These are phyloP conservation scores for Agrocybe praecox DNA, from an alignment of 768 basidiomycete genomes.

Conservation along the genomic window DNA sequence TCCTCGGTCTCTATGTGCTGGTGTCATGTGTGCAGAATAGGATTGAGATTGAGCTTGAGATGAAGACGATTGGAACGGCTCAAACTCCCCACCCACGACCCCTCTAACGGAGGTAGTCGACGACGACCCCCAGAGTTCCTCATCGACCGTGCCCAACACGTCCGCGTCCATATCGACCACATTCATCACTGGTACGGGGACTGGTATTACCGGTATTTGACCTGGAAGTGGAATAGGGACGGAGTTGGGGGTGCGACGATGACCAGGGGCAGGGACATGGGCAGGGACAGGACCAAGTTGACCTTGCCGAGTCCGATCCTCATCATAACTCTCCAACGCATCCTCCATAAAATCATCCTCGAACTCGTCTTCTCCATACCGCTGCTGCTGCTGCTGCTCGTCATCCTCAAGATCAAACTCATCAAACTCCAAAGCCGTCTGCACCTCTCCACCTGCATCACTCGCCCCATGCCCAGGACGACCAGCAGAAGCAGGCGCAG, in stretches of 20 bases:
- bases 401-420: slow-evolving; percentile 48
- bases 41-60: too few species aligned
- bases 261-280: too few species aligned
- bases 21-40: too few species aligned
- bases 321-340: too few species aligned
- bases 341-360: slow-evolving; percentile 22
- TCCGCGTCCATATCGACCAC: slow-evolving; percentile 32
- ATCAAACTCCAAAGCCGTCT: slow-evolving; percentile 60
- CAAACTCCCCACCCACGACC: slow-evolving; percentile 29
- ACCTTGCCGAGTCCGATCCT: too few species aligned
- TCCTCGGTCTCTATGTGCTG: slow-evolving; percentile 21
- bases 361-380: slow-evolving; percentile 27
- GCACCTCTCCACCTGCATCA: slow-evolving; percentile 26
- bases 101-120: background rate
- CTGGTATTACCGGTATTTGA: too few species aligned
- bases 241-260: slow-evolving; percentile 32
- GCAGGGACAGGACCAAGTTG: slow-evolving; percentile 35
- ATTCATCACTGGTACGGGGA: too few species aligned
- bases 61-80: too few species aligned
- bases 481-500: too few species aligned
- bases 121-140: slow-evolving; percentile 28
- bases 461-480: background rate
- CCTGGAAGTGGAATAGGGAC: too few species aligned
- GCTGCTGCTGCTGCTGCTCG: slow-evolving; percentile 15
- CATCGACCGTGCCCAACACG: slow-evolving; percentile 27